Evolutionary conservation across 1,284 basidiomycete species (phyloP).

Genomic region (Tausonia pullulans): DNA sequence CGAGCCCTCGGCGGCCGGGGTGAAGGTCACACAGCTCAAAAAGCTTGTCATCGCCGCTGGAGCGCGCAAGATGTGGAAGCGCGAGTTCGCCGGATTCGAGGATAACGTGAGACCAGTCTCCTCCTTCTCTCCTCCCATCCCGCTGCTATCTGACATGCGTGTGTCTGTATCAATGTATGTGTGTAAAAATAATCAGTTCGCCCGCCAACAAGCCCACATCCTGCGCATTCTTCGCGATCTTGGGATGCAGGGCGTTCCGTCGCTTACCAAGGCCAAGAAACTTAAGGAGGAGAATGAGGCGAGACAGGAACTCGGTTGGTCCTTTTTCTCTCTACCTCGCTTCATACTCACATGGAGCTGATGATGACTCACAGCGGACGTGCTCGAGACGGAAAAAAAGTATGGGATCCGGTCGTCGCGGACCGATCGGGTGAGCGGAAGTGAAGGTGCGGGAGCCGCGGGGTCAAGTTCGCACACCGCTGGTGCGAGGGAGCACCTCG

Average conservation of each 20-base stretch:
- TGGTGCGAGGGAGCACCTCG: too few species aligned
- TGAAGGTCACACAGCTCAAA: not conserved
- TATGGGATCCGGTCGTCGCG: too few species aligned
- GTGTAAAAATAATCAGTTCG: not conserved
- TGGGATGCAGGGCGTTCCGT: not conserved
- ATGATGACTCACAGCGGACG: too few species aligned
- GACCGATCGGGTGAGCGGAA: too few species aligned
- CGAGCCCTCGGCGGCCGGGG: not conserved
- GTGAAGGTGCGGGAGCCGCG: too few species aligned
- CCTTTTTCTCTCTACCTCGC: too few species aligned
- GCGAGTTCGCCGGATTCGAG: slow-evolving; percentile 3
- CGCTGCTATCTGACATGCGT: not conserved
- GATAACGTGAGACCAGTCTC: not conserved
- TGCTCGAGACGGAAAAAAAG: too few species aligned
- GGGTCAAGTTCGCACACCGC: too few species aligned
- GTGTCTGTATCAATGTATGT: not conserved
- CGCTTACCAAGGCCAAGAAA: not conserved
- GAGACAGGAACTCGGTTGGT: not conserved
- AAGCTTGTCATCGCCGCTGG: not conserved
- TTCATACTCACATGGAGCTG: too few species aligned
- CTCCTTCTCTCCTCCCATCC: not conserved
- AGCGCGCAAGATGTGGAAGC: slow-evolving; percentile 1
- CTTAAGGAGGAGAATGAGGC: not conserved
- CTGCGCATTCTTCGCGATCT: not conserved
- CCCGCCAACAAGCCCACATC: not conserved